Evolutionary conservation across 208 protist species (phyloP).

Genomic region (Trypanosoma theileri): DNA sequence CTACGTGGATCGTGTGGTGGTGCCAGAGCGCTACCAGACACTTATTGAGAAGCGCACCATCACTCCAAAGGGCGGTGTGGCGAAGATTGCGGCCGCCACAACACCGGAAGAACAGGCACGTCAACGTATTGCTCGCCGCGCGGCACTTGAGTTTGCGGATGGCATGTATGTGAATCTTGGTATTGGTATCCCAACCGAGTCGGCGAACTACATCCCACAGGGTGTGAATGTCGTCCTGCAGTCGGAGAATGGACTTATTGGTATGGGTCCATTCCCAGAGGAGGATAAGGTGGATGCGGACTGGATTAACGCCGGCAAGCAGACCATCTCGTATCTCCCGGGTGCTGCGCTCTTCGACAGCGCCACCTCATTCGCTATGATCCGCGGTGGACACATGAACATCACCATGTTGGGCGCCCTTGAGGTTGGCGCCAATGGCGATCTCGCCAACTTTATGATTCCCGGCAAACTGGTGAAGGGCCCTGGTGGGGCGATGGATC

Average conservation of each 20-base stretch:
- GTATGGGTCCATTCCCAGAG: conserved; percentile 86
- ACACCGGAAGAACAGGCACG: conserved; percentile 31
- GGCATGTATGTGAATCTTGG: conserved; percentile 94
- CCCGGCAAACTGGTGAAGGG: conserved; percentile 98
- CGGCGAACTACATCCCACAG: conserved; percentile 76
- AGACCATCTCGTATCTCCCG: conserved; percentile 94
- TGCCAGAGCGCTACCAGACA: conserved; percentile 38
- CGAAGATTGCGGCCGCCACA: conserved; percentile 3
- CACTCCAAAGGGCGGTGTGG: background rate
- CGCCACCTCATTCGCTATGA: conserved; percentile 96
- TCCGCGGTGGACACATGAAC: conserved; percentile 95
- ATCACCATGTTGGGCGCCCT: conserved; percentile 97
- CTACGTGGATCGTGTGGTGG: conserved; percentile 81
- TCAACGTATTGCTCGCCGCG: conserved; percentile 85
- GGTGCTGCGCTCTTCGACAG: conserved; percentile 93
- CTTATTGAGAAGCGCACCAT: conserved; percentile 52
- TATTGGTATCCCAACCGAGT: conserved; percentile 94
- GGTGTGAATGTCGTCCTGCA: conserved; percentile 83
- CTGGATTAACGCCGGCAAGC: conserved; percentile 95
- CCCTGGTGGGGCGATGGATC: conserved; percentile 97
- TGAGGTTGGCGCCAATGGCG: conserved; percentile 92
- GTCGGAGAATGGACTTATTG: conserved; percentile 88
- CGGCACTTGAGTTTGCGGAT: conserved; percentile 91
- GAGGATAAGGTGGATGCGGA: conserved; percentile 82
- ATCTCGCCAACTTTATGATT: conserved; percentile 98